Percentiles rank a stretch among this genome's conserved stretches.
Evolutionary conservation across 306 rosid species (phyloP).

Genomic region (Lagenaria siceraria): DNA sequence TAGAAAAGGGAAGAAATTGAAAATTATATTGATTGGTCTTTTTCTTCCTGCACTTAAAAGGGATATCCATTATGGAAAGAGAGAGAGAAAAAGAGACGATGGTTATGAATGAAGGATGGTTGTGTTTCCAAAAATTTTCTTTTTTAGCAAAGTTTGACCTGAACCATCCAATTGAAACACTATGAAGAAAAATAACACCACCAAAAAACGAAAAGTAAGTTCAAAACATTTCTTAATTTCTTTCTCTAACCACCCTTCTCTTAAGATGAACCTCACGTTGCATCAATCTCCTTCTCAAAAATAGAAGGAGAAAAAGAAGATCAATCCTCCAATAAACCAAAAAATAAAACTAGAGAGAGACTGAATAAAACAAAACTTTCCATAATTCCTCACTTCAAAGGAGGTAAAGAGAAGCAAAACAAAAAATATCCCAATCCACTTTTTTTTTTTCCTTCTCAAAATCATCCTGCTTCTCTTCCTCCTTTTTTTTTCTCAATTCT

Average conservation of each 20-base stretch:
- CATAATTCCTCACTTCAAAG: background rate
- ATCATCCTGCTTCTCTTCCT: conserved; percentile 8
- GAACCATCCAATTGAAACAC: conserved; percentile 36
- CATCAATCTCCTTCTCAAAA: conserved; percentile 17
- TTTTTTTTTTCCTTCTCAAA: conserved; percentile 16
- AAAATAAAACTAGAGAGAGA: background rate
- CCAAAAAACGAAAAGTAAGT: background rate
- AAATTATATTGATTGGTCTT: background rate
- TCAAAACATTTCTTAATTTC: background rate
- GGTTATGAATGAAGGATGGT: conserved; percentile 22
- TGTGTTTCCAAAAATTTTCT: conserved; percentile 12
- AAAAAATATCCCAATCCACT: background rate
- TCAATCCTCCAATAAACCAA: background rate
- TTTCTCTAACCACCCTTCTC: conserved; percentile 9
- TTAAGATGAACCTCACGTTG: conserved; percentile 38
- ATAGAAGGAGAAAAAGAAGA: background rate
- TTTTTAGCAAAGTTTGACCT: conserved; percentile 47
- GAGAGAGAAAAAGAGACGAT: conserved; percentile 5
- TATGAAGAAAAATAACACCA: background rate
- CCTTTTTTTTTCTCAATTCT: conserved; percentile 5
- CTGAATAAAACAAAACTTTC: background rate
- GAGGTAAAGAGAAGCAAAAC: conserved; percentile 3
- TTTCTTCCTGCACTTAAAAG: background rate
- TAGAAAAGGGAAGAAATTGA: too few relatives aligned
- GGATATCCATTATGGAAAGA: conserved; percentile 1